Conservation (phyloP, 164 flowering plant genomes). For the Sedum album region DNA sequence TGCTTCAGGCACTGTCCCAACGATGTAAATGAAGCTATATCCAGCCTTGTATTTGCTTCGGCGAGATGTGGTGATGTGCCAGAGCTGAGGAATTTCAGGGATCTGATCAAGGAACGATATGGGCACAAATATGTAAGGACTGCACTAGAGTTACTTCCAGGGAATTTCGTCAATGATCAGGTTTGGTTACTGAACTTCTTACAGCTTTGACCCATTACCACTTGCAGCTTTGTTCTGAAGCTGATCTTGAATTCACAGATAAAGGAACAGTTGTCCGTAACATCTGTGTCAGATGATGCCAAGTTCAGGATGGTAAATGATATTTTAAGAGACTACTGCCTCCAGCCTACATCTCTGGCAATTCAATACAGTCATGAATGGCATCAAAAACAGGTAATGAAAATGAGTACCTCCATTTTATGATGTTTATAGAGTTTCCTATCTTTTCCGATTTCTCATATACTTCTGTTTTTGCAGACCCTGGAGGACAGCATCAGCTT, state of each 20-base stretch:
- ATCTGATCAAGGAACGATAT: neutral
- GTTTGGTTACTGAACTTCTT: neutral
- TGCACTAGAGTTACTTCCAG: slow-evolving; percentile 2
- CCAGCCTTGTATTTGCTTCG: slow-evolving; percentile 4
- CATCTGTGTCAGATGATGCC: slow-evolving; percentile 36
- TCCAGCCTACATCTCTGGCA: slow-evolving; percentile 24
- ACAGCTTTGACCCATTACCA: too few relatives aligned
- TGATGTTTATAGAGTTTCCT: too few relatives aligned
- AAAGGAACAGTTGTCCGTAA: slow-evolving; percentile 35
- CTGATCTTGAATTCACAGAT: slow-evolving; percentile 20
- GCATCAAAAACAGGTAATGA: slow-evolving; percentile 21
- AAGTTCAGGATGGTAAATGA: slow-evolving; percentile 53
- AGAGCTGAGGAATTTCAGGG: neutral
- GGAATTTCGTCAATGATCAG: neutral
- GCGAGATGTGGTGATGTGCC: slow-evolving; percentile 8
- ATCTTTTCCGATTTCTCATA: too few relatives aligned
- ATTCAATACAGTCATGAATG: slow-evolving; percentile 26
- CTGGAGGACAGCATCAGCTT: neutral
- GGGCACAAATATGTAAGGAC: neutral
- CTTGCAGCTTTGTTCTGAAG: neutral
- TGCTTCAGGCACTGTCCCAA: slow-evolving; percentile 5
- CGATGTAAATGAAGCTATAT: slow-evolving; percentile 5
- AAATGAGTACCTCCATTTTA: too few relatives aligned
- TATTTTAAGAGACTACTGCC: slow-evolving; percentile 34
- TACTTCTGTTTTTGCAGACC: neutral